A percentile compares a stretch with the other conserved stretches of the same genome.
Conservation (phyloP, 1,284 basidiomycete genomes). For the Ceratobasidium sp. region DNA sequence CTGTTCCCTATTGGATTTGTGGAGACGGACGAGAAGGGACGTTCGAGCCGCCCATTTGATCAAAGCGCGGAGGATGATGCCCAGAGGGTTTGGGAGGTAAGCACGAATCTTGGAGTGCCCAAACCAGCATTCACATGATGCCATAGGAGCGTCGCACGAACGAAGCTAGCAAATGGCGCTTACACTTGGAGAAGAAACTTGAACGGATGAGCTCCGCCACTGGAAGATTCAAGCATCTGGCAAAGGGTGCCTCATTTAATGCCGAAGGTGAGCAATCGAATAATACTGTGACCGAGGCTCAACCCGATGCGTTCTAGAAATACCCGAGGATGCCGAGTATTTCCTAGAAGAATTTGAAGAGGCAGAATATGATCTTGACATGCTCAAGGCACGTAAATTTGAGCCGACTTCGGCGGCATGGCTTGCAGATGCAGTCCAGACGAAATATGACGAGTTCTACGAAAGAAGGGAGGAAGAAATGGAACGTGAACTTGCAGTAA, state of each 20-base stretch:
- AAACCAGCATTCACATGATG: neutral
- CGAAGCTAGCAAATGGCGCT: constrained; percentile 61
- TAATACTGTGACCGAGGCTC: neutral
- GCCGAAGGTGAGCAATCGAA: constrained; percentile 55
- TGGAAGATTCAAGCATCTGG: constrained; percentile 62
- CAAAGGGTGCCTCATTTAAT: constrained; percentile 52
- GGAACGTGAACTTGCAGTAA: constrained; percentile 70
- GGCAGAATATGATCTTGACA: constrained; percentile 50
- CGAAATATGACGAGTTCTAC: constrained; percentile 59
- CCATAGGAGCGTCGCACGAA: constrained; percentile 60
- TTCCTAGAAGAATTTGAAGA: constrained; percentile 70
- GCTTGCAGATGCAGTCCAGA: constrained; percentile 64
- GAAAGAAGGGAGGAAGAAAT: constrained; percentile 64
- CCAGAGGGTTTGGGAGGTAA: constrained; percentile 67
- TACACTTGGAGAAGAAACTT: constrained; percentile 61
- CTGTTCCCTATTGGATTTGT: constrained; percentile 54
- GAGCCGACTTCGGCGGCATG: constrained; percentile 57
- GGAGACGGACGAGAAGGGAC: constrained; percentile 52
- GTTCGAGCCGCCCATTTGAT: constrained; percentile 63
- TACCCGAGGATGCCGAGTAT: constrained; percentile 64
- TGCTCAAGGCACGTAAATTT: constrained; percentile 51
- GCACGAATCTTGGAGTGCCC: neutral
- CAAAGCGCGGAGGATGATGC: constrained; percentile 70
- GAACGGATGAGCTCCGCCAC: constrained; percentile 59
- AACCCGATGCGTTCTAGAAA: constrained; percentile 51